Base-by-base conservation (phyloP, 768 basidiomycete species). In the Strobilomyces confusus region DNA sequence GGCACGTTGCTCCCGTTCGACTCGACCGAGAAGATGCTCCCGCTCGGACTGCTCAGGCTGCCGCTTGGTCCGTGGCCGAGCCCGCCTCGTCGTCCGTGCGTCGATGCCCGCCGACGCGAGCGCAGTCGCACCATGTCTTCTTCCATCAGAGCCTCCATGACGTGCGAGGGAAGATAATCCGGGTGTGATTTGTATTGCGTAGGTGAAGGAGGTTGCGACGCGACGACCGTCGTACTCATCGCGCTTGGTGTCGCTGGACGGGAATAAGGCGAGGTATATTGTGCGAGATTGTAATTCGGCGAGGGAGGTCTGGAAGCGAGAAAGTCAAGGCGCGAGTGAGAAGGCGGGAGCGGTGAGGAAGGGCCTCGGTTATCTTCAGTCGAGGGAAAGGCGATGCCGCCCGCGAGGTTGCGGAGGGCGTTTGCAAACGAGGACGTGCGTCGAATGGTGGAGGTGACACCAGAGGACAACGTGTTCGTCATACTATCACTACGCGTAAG, bases 71-170 rank as follows among this genome's bases (percentile, higher is more conserved):
- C 66, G 59, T 67, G 62, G 57, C 73, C 54, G 50, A 74, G 64
- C 60, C 75, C 72, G 42, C 75, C 61, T 67, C 76, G 69, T 56
- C 78, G 72, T 33, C 73, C 63, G 44, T 80, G 72, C n/a, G 61
- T 51, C 22, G 66, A 57, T 1, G 72, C 59, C 36, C 75, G 74
- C 5, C 88, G 75, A 22, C 92, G 80, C 30, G 90, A 86, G 20
- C 86, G 75, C 34, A 98, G 65, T 5, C 95, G 82, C 55, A 95
- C 92, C 88, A 95, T 91, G 62, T 98, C 95, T 64, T 95, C 93
- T 62, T 92, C 91, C 68, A 93, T 89, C 26, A 98, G 74, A 0
- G 88, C 88, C 57, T 92, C 87, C 75, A 97, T 89, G 20, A 93
- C 89, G 60, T 89, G 80, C 13, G 82, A 86, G 2, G 92, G 83